A percentile compares a stretch with the other conserved stretches of the same genome.
These are phyloP conservation scores for Cladosporium austrohemisphaericum DNA, from an alignment of 2,329 filamentous ascomycete species.

Conservation along the genomic window DNA sequence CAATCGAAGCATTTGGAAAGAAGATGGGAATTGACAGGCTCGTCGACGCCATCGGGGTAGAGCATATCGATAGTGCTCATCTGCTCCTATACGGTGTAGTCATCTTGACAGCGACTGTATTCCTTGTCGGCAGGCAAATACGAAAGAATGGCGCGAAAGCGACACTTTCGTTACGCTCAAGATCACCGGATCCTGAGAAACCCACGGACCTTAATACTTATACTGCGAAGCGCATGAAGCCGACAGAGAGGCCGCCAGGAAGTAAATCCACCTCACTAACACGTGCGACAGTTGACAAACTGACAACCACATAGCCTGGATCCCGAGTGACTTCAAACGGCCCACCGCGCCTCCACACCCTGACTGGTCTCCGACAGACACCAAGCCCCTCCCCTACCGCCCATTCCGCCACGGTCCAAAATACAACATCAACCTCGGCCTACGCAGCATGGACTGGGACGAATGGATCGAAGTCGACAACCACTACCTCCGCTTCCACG, in stretches of 20 bases:
- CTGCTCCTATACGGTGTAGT: neutral
- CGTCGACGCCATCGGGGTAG: neutral
- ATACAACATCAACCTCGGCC: constrained; percentile 73
- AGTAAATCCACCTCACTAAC: constrained; percentile 35
- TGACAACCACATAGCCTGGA: constrained; percentile 48
- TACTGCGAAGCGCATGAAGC: constrained; percentile 24
- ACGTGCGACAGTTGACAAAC: neutral
- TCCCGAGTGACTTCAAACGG: constrained; percentile 55
- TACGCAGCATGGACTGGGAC: constrained; percentile 65
- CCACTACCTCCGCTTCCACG: constrained; percentile 69
- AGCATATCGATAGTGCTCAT: neutral
- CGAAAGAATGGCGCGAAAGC: neutral
- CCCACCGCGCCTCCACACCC: constrained; percentile 61
- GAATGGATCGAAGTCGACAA: constrained; percentile 87
- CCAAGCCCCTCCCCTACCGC: constrained; percentile 71
- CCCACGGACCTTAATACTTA: constrained; percentile 26
- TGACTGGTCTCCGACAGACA: constrained; percentile 64
- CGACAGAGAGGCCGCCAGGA: constrained; percentile 42
- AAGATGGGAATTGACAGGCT: neutral
- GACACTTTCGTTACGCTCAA: constrained; percentile 7
- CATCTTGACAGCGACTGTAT: neutral
- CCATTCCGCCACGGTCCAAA: constrained; percentile 70
- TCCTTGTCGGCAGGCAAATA: neutral
- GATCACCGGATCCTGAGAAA: constrained; percentile 47
- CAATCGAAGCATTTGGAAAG: neutral